These are phyloP conservation scores for Lasiosphaeria hispida DNA, from an alignment of 495 filamentous ascomycete species.

Conservation along the genomic window DNA sequence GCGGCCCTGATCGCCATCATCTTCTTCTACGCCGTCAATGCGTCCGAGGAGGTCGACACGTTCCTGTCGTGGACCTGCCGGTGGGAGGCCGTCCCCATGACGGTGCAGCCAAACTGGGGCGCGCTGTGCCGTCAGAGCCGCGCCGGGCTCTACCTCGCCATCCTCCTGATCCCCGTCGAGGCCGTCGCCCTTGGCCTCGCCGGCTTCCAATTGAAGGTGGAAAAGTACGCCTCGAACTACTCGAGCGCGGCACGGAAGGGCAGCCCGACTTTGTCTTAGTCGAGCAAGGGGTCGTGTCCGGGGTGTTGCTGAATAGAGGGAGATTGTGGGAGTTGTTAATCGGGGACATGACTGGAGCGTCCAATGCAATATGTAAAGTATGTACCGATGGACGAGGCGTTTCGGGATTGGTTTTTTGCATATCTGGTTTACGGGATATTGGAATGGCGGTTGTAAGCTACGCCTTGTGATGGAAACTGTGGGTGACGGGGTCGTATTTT, in stretches of 20 bases:
- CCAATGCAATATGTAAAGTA: too few species aligned
- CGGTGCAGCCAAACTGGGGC: constrained; percentile 44
- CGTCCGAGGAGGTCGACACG: constrained; percentile 44
- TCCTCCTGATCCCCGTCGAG: constrained; percentile 53
- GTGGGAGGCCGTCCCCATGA: constrained; percentile 48
- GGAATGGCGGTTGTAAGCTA: neutral
- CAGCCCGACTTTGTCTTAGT: constrained; percentile 17
- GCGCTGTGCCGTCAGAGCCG: constrained; percentile 51
- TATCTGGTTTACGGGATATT: neutral
- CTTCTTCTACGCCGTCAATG: constrained; percentile 55
- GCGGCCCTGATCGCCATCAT: constrained; percentile 48
- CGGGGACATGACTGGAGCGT: too few species aligned
- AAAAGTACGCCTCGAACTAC: constrained; percentile 35
- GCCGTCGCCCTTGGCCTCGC: constrained; percentile 39
- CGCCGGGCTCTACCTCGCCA: constrained; percentile 47
- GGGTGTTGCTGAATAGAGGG: neutral
- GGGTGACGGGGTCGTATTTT: neutral
- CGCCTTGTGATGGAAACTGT: neutral
- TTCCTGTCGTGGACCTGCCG: constrained; percentile 56
- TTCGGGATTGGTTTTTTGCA: too few species aligned
- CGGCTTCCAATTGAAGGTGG: constrained; percentile 37
- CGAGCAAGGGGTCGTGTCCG: neutral
- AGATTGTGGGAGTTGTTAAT: too few species aligned
- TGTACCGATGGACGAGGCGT: too few species aligned
- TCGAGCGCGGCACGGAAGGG: constrained; percentile 21